Base-by-base conservation (phyloP, 805 yeast species). In the Torulaspora microellipsoides region DNA sequence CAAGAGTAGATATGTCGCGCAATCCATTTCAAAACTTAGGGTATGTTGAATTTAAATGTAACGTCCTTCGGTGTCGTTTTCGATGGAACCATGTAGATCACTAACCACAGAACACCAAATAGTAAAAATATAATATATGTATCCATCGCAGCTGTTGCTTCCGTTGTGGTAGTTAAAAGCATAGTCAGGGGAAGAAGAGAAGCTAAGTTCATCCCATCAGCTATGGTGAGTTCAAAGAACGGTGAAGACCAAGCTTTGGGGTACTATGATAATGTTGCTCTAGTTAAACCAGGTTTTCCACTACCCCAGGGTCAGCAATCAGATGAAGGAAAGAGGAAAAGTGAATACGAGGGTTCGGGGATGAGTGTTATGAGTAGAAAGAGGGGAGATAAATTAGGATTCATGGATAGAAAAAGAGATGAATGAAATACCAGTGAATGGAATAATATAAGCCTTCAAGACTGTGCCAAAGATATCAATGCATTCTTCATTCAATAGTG, bases 311-410 rank as follows among this genome's bases (percentile, higher is more conserved):
- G 37, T 8, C 30, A 34, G 15, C 40, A 33, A 15, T 65, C 60
- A 35, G 67, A 66, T 1, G 58, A 61, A 5, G 56, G 55, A 17
- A 55, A 64, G 34, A 66, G 89, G 48, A 78, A 79, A 49, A 77
- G 83, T 41, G 79, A 75, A 54, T 85, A 73, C 56, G 85, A 81
- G 52, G 91, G 89, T 4, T 71, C 83, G 0, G 86, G 87, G 0
- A 67, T 68, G 42, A 75, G 85, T 37, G 81, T 80, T 43, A 60
- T 67, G 31, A 68, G 79, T n/a, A 70, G 85, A 54, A 75, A 68
- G 43, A 65, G 72, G 12, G 86, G 85, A 48, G 89, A 81, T 54
- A 64, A 53, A 37, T 47, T 64, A 31, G 66, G 66, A 1, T 58
- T 61, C 40, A 43, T 55, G 28, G 60, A 59, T 38, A 56, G 66